phyloP scores from a whole-genome alignment of 1,139 yeast genomes.

The Diutina pseudorugosa region DNA sequence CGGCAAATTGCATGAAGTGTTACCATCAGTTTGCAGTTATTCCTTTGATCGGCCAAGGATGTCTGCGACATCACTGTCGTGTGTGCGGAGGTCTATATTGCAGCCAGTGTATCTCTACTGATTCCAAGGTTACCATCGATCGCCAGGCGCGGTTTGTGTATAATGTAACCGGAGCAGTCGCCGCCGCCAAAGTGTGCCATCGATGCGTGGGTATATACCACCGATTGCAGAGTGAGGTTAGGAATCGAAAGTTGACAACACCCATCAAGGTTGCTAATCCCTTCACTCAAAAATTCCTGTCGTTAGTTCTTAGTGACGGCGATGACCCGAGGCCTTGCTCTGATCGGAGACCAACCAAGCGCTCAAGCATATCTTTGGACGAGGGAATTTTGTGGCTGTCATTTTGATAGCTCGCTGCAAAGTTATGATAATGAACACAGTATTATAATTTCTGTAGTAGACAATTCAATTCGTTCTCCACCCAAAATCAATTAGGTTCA shows the following conservation, averaged over 20 bases:
- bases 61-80: slow-evolving; percentile 3
- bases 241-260: not conserved
- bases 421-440: too few species aligned
- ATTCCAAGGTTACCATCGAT: not conserved
- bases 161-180: not conserved
- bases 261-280: not conserved
- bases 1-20: slow-evolving; percentile 1
- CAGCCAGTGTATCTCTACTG: not conserved
- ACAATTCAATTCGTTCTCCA: too few species aligned
- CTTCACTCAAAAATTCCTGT: not conserved
- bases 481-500: too few species aligned
- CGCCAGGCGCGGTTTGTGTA: not conserved
- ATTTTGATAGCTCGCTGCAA: not conserved
- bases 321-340: not conserved
- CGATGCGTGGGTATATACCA: not conserved
- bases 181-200: not conserved
- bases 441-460: too few species aligned
- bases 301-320: not conserved
- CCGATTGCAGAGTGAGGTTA: not conserved
- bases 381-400: slow-evolving; percentile 3
- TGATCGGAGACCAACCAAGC: not conserved
- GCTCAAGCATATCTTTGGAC: not conserved
- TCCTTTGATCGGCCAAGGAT: not conserved
- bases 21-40: not conserved
- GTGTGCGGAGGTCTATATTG: not conserved